These are phyloP conservation scores for Takashimella koratensis DNA, from an alignment of 1,284 basidiomycete genomes.

Conservation along the genomic window DNA sequence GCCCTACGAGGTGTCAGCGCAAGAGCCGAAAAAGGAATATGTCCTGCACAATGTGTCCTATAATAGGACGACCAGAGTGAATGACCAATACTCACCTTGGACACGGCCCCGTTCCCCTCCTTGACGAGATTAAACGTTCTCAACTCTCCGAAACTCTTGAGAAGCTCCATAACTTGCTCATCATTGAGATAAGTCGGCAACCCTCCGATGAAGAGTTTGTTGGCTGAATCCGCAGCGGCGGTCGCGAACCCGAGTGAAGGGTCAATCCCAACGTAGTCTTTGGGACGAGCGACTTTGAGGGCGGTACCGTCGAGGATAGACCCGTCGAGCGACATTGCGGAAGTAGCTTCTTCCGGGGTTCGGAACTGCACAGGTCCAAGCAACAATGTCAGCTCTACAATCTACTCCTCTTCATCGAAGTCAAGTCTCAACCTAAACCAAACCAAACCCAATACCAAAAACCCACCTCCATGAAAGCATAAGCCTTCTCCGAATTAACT, in stretches of 20 bases:
- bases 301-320: constrained; percentile 80
- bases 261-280: constrained; percentile 72
- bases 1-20: constrained; percentile 53
- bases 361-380: too few species aligned
- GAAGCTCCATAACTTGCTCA: constrained; percentile 94
- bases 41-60: too few species aligned
- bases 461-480: constrained; percentile 89
- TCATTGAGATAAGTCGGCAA: constrained; percentile 92
- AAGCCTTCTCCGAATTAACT: constrained; percentile 96
- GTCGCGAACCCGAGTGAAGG: constrained; percentile 23
- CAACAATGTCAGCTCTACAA: too few species aligned
- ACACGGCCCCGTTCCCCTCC: constrained; percentile 70
- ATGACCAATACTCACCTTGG: constrained; percentile 82
- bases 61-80: not conserved
- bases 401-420: not conserved
- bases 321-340: constrained; percentile 94
- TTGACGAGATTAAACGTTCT: constrained; percentile 97
- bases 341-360: constrained; percentile 90
- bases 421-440: too few species aligned
- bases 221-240: constrained; percentile 63
- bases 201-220: constrained; percentile 97
- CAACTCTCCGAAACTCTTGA: constrained; percentile 95
- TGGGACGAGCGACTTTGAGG: constrained; percentile 92
- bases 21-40: not conserved
- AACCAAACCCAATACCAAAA: too few species aligned